Base-by-base conservation (phyloP, 352 stramenopile species). In the Phytophthora podocarpi region DNA sequence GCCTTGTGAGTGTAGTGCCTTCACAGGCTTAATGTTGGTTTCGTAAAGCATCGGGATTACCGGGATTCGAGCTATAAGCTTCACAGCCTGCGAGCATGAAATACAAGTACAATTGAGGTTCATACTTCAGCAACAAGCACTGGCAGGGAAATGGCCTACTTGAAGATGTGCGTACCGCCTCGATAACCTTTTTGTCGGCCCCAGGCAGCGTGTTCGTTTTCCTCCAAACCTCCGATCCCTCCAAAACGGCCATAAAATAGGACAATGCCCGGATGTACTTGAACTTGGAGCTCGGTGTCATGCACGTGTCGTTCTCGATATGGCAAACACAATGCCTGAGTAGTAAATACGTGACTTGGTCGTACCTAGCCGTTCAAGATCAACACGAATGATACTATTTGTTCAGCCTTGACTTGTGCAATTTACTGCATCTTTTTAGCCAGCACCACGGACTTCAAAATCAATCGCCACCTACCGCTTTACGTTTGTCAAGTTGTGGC, bases 401-500 rank as follows among this genome's bases (percentile, higher is more conserved):
- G 2, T 11, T 40, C 34, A 40, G n/a, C 21, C 34, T 40, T n/a
- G n/a, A 40, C 5, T 10, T 40, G n/a, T 21, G 34, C 34, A 21
- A 16, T 40, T 40, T 40, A 5, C 34, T 40, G 9, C n/a, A 40
- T 21, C 34, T 36, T 36, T 16, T 6, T 10, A 18, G n/a, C n/a
- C n/a, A 40, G 21, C 34, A 39, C 37, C 9, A 16, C 37, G 1
- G 16, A 30, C 8, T 27, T n/a, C n/a, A n/a, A 30, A 39, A 28
- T 28, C 64, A 59, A 5, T n/a, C n/a, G 23, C 18, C 20, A 59
- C 62, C 16, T 64, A 88, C 82, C 78, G 60, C 50, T 91, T 91
- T 5, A 89, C 76, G 35, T 83, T 89, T 15, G 76, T 83, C 21
- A 91, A 56, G 43, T 91, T 91, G 39, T 86, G 67, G 0, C 67